Base-by-base conservation (phyloP, 2,329 filamentous ascomycete species). In the Xenoacremonium recifei region DNA sequence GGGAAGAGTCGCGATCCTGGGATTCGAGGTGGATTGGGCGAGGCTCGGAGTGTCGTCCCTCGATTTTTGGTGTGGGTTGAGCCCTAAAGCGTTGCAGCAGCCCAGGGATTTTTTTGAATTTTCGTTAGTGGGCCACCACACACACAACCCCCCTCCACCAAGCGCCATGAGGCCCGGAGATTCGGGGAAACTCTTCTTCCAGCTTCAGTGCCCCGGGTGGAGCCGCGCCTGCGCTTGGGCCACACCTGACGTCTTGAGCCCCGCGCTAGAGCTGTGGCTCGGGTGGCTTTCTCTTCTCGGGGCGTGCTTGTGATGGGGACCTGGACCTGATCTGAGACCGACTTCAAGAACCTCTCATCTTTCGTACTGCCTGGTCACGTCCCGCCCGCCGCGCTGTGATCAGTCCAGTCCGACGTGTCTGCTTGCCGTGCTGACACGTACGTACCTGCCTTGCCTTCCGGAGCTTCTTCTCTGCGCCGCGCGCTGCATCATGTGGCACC, bases 1-100 rank as follows among this genome's bases (percentile, higher is more conserved):
- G 59, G 54, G 47, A 52, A 56, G 55, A 49, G 53, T 59, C 57
- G 57, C 57, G 57, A 58, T 59, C 52, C 55, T 48, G 45, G 52
- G 49, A 49, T 44, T 53, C 32, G 40, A 48, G 44, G 57, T 58
- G 53, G 55, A 50, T 56, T 57, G 50, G 37, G 50, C 42, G 53
- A 47, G 48, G 52, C 53, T 54, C 50, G 54, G 48, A 46, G 51
- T 39, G 23, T 32, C 41, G 38, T 47, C 49, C 47, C 44, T 45
- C 43, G 48, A 58, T 60, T 61, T 60, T 51, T 51, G 55, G 47
- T 61, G 59, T 60, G 59, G 59, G 59, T 62, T 62, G 58, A 61
- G 59, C 59, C 59, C 59, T 62, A 62, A 61, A 53, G 44, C 44
- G 47, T 42, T 47, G 40, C 35, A 29, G 42, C 44, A 40, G 40